Evolutionary conservation across 192 early-diverging fungal genomes (phyloP).

Genomic region (Lunasporangiospora selenospora): DNA sequence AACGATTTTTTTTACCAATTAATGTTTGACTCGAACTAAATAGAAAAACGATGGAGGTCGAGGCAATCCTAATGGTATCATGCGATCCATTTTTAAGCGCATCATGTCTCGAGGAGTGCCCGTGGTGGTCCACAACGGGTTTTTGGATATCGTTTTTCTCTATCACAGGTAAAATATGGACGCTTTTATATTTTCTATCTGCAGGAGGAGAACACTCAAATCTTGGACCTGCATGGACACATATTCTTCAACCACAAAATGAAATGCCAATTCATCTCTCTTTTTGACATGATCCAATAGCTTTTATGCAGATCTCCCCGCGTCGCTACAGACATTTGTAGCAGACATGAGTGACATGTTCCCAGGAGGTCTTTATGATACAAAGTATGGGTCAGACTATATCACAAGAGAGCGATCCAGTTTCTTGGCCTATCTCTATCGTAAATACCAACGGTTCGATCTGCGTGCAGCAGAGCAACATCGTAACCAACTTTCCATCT

Average conservation of each 20-base stretch:
- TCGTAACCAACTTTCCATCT: constrained; percentile 16
- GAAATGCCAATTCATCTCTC: background rate
- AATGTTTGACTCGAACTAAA: background rate
- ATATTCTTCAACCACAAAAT: background rate
- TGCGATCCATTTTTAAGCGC: constrained; percentile 64
- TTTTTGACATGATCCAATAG: constrained; percentile 16
- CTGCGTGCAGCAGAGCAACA: background rate
- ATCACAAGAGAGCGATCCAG: constrained; percentile 65
- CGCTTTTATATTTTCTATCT: background rate
- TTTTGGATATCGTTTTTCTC: constrained; percentile 92
- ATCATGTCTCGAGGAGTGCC: constrained; percentile 62
- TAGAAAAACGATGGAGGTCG: constrained; percentile 50
- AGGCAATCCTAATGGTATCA: constrained; percentile 46
- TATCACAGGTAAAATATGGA: constrained; percentile 65
- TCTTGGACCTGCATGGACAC: too few species aligned
- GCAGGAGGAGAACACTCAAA: too few species aligned
- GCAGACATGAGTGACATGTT: constrained; percentile 86
- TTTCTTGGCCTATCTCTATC: constrained; percentile 76
- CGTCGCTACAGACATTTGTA: constrained; percentile 70
- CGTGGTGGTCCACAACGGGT: constrained; percentile 92
- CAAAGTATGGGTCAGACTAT: constrained; percentile 85
- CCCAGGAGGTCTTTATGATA: constrained; percentile 89
- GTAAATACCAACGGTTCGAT: constrained; percentile 55
- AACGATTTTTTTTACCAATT: background rate
- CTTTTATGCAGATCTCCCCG: constrained; percentile 84